Evolutionary conservation across 108 stramenopile species (phyloP).

Genomic region (Cyclotella sp.): DNA sequence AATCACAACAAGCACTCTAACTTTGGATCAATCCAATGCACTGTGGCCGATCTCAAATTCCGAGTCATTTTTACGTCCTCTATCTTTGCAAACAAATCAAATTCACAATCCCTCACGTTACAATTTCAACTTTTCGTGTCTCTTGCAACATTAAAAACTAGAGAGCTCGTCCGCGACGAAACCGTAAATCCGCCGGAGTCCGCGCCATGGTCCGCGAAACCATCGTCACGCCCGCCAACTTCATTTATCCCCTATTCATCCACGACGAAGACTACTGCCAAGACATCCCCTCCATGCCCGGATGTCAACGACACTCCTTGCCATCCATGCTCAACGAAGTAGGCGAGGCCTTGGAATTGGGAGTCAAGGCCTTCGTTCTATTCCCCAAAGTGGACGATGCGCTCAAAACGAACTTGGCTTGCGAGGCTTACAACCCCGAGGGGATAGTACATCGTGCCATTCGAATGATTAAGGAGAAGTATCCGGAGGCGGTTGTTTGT

Average conservation of each 20-base stretch:
- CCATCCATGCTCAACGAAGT: slow-evolving; percentile 91
- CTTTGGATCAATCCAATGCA: no score
- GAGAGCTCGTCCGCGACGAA: slow-evolving; percentile 92
- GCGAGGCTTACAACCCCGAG: slow-evolving; percentile 96
- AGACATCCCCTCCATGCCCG: slow-evolving; percentile 95
- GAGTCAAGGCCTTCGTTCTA: slow-evolving; percentile 92
- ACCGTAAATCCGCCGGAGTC: slow-evolving; percentile 92
- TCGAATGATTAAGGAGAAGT: slow-evolving; percentile 92
- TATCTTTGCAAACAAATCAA: neutral
- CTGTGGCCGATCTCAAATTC: no score
- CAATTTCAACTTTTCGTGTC: neutral
- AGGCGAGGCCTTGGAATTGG: slow-evolving; percentile 85
- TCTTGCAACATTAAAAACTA: slow-evolving; percentile 7
- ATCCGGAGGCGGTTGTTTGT: slow-evolving; percentile 90
- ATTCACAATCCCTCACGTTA: neutral
- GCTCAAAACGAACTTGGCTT: slow-evolving; percentile 94
- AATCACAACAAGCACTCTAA: no score
- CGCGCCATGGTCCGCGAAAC: slow-evolving; percentile 96
- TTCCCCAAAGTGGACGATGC: slow-evolving; percentile 97
- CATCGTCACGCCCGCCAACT: slow-evolving; percentile 94
- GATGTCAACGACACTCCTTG: slow-evolving; percentile 90
- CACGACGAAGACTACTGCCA: slow-evolving; percentile 91
- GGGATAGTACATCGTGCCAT: slow-evolving; percentile 96
- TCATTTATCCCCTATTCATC: slow-evolving; percentile 98
- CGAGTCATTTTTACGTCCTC: neutral